Percentiles rank a stretch among this genome's conserved stretches.
Evolutionary conservation across 78 protist species (phyloP).

Genomic region (Parvularia atlantis): DNA sequence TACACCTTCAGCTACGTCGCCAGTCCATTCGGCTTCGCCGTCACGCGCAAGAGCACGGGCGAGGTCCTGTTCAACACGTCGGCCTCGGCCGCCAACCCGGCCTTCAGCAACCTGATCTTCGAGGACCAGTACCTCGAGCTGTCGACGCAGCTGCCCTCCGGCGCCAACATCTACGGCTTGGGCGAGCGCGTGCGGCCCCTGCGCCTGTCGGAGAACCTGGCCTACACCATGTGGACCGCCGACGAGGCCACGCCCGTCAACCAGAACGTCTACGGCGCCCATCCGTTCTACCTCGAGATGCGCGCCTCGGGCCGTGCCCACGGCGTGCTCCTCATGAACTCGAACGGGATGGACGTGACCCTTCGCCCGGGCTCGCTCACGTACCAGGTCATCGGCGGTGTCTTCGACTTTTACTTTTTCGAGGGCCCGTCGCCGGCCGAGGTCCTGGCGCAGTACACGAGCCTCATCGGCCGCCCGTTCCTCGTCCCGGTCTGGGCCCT

Average conservation of each 20-base stretch:
- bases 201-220: conserved; percentile 16
- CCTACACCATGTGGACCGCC: conserved; percentile 32
- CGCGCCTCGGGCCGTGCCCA: conserved; percentile 29
- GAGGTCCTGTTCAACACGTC: conserved; percentile 8
- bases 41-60: not conserved
- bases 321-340: conserved; percentile 47
- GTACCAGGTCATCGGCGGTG: conserved; percentile 45
- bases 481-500: conserved; percentile 54
- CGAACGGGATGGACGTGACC: conserved; percentile 57
- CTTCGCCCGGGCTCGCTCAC: conserved; percentile 15
- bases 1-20: not conserved
- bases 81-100: not conserved
- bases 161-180: conserved; percentile 10
- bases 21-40: not conserved
- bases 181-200: conserved; percentile 51
- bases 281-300: conserved; percentile 57
- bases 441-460: conserved; percentile 39
- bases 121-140: conserved; percentile 8
- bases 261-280: conserved; percentile 59
- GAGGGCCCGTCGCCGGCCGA: conserved; percentile 45
- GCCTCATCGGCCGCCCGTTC: conserved; percentile 36
- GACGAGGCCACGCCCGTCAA: conserved; percentile 39
- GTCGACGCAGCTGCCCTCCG: not conserved
- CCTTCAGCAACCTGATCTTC: not conserved
- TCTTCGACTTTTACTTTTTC: conserved; percentile 55